Base-by-base conservation (phyloP, 1,139 yeast species). In the Pichia sp. region DNA sequence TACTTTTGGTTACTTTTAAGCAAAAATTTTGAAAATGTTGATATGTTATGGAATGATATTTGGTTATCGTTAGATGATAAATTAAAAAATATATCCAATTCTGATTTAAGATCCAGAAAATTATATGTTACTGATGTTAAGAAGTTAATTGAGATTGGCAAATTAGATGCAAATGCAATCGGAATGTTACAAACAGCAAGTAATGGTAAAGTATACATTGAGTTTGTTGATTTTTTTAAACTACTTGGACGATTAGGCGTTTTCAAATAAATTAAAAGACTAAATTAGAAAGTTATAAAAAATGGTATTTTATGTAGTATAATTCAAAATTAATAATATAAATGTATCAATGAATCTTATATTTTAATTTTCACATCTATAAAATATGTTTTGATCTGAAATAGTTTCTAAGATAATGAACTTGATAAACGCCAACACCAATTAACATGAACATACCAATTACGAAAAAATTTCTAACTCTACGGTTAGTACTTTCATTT, bases 331-430 rank as follows among this genome's bases (percentile, higher is more conserved):
- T 8, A 42, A 35, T 37, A 35, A 27, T 4, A 28, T 9, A 28
- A 30, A 25, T n/a, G 11, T 3, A 36, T 18, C 18, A 18, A 18
- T 18, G 18, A 18, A 18, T 18, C 18, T 18, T 18, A 18, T 30
- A 30, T 30, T 7, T 8, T 7, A 30, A 30, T 6, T 30, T 30
- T 8, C 6, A 30, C 8, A 4, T 25, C 69, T 74, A 90, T 58
- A 90, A 83, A 63, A 90, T 90, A 66, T 90, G 97, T 73, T 90
- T 90, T 50, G 95, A 85, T 71, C 86, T 84, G 81, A 90, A 90
- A 74, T 86, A 90, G 66, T 86, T 84, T 72, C 96, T 84, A 71
- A 90, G 79, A 71, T 92, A 90, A 63, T 81, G 80, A 56, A 92
- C 77, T 74, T 90, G 97, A 95, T 97, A 90, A 42, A 76, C 81